Evolutionary conservation across 805 yeast genomes (phyloP), one percentile per base, ranked within the genome.

Genomic region (Starmerella floricola): DNA sequence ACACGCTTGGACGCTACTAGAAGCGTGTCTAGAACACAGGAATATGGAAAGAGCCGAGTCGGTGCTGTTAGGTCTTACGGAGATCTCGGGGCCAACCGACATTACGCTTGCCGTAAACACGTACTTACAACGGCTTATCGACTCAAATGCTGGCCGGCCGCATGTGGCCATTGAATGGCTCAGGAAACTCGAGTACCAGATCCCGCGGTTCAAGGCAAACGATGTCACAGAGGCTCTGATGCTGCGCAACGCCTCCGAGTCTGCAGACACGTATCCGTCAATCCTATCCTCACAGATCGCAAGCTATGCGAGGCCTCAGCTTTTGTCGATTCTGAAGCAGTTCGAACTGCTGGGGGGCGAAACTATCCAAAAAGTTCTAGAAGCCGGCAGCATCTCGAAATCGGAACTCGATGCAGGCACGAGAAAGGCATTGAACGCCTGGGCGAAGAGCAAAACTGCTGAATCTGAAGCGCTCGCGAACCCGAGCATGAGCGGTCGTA

Each of bases 1-100:
- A 40, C 79, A 79, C 52, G 65, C 79, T 16, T 85, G 87, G 76
- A 73, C 87, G 2, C 61, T 85, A 28, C 66, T 84, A 31, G 94
- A 85, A 52, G 88, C 91, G 0, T 78, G 87, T 50, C 55, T 85
- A 26, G 73, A 75, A 34, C 71, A 80, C 27, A 69, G 70, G 40
- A 79, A 81, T 55, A 72, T 69, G 51, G 72, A 69, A 18, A 67
- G 95, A 54, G 94, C 94, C 0, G 76, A 74, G 49, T 63, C 77
- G 19, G 75, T 84, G 17, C 60, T 85, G 31, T 65, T 68, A 41
- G 77, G 86, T 2, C 65, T 84, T 36, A 69, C 76, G 38, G 73
- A 73, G 17, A 59, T 75, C 17, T 59, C 67, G 4, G 54, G 60
- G 3, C 55, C 58, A 47, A 59, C 64, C 51, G 72, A 72, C 21